Percentiles rank a stretch among this genome's conserved stretches.
Conservation (phyloP, 1,139 yeast genomes). For the Magnusiomyces suaveolens region DNA sequence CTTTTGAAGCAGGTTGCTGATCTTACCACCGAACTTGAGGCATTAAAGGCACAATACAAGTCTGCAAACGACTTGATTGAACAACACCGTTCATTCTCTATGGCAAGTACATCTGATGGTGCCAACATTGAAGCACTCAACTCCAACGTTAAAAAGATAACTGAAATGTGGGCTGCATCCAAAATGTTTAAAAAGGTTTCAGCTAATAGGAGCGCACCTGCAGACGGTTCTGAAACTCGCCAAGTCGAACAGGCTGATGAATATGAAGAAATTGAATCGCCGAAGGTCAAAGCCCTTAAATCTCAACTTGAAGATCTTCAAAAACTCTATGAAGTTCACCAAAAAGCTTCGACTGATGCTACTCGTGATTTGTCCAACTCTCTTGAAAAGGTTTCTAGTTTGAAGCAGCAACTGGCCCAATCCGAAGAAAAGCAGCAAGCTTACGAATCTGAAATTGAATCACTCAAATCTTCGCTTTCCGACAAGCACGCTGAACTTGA, state of each 20-base stretch:
- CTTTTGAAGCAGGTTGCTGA: slow-evolving; percentile 18
- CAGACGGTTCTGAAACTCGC: not conserved
- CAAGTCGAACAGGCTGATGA: slow-evolving; percentile 9
- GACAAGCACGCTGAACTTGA: not conserved
- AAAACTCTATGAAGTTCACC: slow-evolving; percentile 27
- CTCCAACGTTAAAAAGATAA: slow-evolving; percentile 21
- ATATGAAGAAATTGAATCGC: slow-evolving; percentile 12
- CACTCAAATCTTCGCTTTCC: slow-evolving; percentile 11
- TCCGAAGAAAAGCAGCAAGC: slow-evolving; percentile 14
- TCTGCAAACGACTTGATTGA: slow-evolving; percentile 9
- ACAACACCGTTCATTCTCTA: not conserved
- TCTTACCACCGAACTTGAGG: slow-evolving; percentile 19
- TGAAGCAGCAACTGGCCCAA: slow-evolving; percentile 24
- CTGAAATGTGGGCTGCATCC: slow-evolving; percentile 27
- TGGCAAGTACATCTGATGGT: not conserved
- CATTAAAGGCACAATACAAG: slow-evolving; percentile 16
- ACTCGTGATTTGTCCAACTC: slow-evolving; percentile 22
- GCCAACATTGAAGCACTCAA: slow-evolving; percentile 1
- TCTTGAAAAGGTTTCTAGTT: slow-evolving; percentile 21
- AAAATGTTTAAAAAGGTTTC: slow-evolving; percentile 17
- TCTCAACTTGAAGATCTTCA: slow-evolving; percentile 20
- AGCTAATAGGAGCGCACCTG: not conserved
- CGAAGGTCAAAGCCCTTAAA: slow-evolving; percentile 18
- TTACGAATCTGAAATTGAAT: slow-evolving; percentile 12
- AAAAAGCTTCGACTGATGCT: slow-evolving; percentile 29